Evolutionary conservation across 2,329 filamentous ascomycete genomes (phyloP).

Genomic region (Pseudopithomyces chartarum): DNA sequence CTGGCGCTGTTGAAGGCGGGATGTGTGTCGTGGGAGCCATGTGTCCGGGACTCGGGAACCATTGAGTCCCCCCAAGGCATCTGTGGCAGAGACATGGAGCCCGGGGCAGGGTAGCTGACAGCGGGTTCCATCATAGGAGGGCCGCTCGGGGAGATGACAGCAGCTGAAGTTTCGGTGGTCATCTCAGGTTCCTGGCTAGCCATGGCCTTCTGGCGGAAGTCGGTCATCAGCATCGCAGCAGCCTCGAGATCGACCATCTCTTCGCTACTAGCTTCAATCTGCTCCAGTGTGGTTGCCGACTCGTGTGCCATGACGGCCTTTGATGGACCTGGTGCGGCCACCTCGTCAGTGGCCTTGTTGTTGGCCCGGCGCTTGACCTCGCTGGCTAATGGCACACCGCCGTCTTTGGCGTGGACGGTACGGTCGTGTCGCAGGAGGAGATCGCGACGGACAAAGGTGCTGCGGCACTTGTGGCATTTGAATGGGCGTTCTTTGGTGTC

Average conservation of each 20-base stretch:
- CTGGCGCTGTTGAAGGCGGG: conserved; percentile 64
- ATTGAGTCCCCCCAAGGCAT: conserved; percentile 94
- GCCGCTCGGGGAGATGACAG: conserved; percentile 74
- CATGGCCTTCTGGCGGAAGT: conserved; percentile 96
- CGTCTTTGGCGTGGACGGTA: conserved; percentile 98
- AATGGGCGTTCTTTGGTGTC: conserved; percentile 99
- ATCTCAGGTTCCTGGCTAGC: conserved; percentile 67
- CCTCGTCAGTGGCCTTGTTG: conserved; percentile 64
- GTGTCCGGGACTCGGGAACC: conserved; percentile 78
- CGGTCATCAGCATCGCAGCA: conserved; percentile 97
- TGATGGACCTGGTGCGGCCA: conserved; percentile 66
- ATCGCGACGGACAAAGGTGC: conserved; percentile 97
- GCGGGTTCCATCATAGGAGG: conserved; percentile 76
- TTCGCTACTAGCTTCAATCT: conserved; percentile 89
- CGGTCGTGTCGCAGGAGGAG: conserved; percentile 95
- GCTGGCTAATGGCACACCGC: conserved; percentile 89
- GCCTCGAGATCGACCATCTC: conserved; percentile 95
- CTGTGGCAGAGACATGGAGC: conserved; percentile 80
- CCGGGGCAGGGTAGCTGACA: conserved; percentile 69
- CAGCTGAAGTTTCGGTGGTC: conserved; percentile 61
- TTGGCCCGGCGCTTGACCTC: conserved; percentile 86
- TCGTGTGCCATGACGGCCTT: conserved; percentile 84
- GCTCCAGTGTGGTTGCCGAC: conserved; percentile 77
- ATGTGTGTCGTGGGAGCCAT: conserved; percentile 69
- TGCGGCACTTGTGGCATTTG: conserved; percentile 97